Evolutionary conservation across 305 asterid genomes (phyloP), one percentile per base, ranked within the genome.

Genomic region (Fraxinus sp.): DNA sequence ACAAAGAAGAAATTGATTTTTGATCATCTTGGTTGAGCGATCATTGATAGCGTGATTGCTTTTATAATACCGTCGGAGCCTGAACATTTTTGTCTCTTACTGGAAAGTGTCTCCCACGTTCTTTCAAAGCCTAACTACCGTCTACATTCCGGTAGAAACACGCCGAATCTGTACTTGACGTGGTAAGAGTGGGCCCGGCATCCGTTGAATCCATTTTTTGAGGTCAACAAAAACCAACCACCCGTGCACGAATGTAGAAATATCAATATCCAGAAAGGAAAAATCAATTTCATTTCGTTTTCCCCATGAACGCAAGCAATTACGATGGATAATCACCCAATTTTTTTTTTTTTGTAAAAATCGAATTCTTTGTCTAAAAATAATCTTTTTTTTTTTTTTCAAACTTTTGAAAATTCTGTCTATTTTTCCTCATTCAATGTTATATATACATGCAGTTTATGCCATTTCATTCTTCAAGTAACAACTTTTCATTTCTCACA

Each of bases 371-470:
- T 20, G 70, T 18, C 70, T 59, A 0, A 59, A 59, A 59, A 20
- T 24, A 41, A 59, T 18, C n/a, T 5, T 14, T 8, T 16, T 75
- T 75, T 52, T 39, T 75, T 75, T 55, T 39, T 75, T 33, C 62
- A 75, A 9, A 36, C 78, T 37, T 85, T 86, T 85, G 88, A 88
- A 85, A 81, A 84, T 86, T 49, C 87, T 13, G 71, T 33, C 18
- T 5, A 36, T 79, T 79, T 18, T 39, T 76, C 44, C 78, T 33
- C 81, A 26, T 76, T n/a, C 32, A n/a, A 35, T 74, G 66, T 85
- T 84, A 84, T 85, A 83, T 81, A 79, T 79, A 79, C 70, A 11
- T 74, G 0, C n/a, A 66, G 0, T 57, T 1, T 11, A 0, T 5
- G 11, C 71, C 81, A 41, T 76, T 37, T 76, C 86, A 37, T 81